Evolutionary conservation across 2,329 filamentous ascomycete genomes (phyloP).

Genomic region (Stagonosporopsis cucurbitacearum): DNA sequence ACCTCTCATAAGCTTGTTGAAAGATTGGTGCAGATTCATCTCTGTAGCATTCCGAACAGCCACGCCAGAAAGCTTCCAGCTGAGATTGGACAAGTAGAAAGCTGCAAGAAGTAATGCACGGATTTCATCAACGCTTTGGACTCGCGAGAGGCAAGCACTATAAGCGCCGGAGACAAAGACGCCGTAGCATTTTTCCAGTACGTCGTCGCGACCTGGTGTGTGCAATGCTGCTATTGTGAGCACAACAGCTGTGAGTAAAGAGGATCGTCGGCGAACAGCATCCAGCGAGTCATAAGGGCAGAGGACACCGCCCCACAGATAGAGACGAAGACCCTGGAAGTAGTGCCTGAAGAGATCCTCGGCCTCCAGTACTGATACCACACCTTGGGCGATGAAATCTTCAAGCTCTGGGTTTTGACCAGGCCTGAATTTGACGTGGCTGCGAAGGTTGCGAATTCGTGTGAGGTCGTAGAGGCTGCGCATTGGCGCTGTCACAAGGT

Average conservation of each 20-base stretch:
- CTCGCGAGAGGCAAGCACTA: conserved; percentile 42
- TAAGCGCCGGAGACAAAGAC: conserved; percentile 44
- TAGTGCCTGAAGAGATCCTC: conserved; percentile 41
- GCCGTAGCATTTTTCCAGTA: conserved; percentile 42
- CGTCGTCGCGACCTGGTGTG: conserved; percentile 35
- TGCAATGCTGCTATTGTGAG: conserved; percentile 42
- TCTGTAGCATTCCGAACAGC: conserved; percentile 51
- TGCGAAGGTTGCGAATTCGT: conserved; percentile 42
- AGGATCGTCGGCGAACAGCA: conserved; percentile 37
- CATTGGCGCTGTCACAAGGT: conserved; percentile 44
- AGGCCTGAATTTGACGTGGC: conserved; percentile 32
- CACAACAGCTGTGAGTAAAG: conserved; percentile 41
- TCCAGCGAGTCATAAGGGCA: conserved; percentile 40
- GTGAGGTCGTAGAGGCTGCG: conserved; percentile 44
- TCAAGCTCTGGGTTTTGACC: conserved; percentile 36
- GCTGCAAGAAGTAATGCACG: conserved; percentile 50
- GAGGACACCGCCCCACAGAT: conserved; percentile 44
- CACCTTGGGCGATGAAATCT: conserved; percentile 43
- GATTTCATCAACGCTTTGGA: conserved; percentile 49
- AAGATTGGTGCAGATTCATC: conserved; percentile 50
- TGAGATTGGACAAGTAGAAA: conserved; percentile 51
- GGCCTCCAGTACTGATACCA: conserved; percentile 35
- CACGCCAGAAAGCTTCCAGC: conserved; percentile 50
- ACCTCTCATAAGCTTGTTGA: conserved; percentile 45
- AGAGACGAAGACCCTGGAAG: conserved; percentile 40